phyloP scores from a whole-genome alignment of 306 rosid genomes.

The Pyrus pyrifolia region DNA sequence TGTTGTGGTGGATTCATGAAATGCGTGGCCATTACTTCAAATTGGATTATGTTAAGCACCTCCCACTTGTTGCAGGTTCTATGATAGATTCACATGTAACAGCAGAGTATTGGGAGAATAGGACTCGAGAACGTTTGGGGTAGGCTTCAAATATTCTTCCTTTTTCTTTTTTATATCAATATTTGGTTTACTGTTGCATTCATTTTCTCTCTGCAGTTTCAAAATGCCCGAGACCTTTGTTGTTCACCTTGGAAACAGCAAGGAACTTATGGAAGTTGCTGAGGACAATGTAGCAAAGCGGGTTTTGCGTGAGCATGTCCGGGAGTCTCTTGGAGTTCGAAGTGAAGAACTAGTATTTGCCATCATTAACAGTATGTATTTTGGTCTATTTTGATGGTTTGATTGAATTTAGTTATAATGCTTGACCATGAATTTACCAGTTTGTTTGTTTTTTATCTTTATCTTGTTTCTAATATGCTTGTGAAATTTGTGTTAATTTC shows the following conservation, averaged over 20 bases:
- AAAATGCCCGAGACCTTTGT: conserved; percentile 88
- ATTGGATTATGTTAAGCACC: conserved; percentile 91
- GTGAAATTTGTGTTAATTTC: not conserved
- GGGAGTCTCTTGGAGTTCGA: conserved; percentile 81
- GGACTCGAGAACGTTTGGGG: conserved; percentile 80
- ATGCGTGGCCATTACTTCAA: conserved; percentile 98
- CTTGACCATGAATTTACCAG: not conserved
- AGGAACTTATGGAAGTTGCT: conserved; percentile 93
- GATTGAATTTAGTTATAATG: not conserved
- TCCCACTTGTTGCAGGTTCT: conserved; percentile 91
- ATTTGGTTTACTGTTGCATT: not conserved
- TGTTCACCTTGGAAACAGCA: conserved; percentile 98
- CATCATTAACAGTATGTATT: conserved; percentile 67
- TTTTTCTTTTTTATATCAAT: not conserved
- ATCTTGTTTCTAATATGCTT: not conserved
- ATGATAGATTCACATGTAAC: conserved; percentile 96
- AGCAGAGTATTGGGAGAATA: conserved; percentile 84
- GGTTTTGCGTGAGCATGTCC: conserved; percentile 89
- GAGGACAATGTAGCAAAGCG: conserved; percentile 78
- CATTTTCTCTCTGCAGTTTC: conserved; percentile 40
- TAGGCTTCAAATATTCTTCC: conserved; percentile 14
- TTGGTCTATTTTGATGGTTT: not conserved
- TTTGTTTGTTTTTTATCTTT: too few relatives aligned
- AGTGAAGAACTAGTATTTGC: conserved; percentile 87
- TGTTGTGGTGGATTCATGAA: conserved; percentile 99